These are phyloP conservation scores for Pyrenochaeta sp. DNA, from an alignment of 2,329 filamentous ascomycete genomes.

Conservation along the genomic window DNA sequence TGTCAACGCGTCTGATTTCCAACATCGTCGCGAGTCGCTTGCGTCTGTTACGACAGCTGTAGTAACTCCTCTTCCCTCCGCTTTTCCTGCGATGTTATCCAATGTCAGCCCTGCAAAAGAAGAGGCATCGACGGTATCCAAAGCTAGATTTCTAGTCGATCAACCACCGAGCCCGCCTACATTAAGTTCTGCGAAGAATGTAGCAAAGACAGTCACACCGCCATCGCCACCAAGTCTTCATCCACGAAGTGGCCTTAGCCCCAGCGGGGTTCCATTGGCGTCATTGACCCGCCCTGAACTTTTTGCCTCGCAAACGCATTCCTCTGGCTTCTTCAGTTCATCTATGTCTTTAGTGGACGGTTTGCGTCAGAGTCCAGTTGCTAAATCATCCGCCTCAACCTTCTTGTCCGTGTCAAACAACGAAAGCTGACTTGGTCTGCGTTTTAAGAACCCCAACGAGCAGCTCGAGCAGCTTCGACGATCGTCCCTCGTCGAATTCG, in stretches of 20 bases:
- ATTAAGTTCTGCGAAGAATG: background rate
- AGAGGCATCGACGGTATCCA: background rate
- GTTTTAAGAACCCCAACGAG: constrained; percentile 54
- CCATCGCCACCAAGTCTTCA: constrained; percentile 6
- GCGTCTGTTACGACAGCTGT: constrained; percentile 29
- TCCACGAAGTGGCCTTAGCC: constrained; percentile 28
- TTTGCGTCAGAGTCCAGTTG: constrained; percentile 1
- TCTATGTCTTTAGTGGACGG: constrained; percentile 19
- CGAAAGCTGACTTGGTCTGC: constrained; percentile 39
- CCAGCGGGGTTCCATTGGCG: constrained; percentile 37
- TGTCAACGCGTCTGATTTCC: constrained; percentile 41
- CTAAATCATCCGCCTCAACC: constrained; percentile 19
- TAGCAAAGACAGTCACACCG: background rate
- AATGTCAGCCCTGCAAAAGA: constrained; percentile 1
- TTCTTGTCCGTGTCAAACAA: constrained; percentile 5
- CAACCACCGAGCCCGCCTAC: background rate
- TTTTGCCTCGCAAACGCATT: constrained; percentile 9
- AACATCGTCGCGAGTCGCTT: constrained; percentile 28
- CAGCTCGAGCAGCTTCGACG: constrained; percentile 59
- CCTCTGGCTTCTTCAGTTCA: constrained; percentile 6
- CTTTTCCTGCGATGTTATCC: constrained; percentile 9
- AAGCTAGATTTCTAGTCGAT: background rate
- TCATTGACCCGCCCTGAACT: constrained; percentile 39
- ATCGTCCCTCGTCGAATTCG: constrained; percentile 54
- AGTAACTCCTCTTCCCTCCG: constrained; percentile 20